Evolutionary conservation across 1,284 basidiomycete genomes (phyloP).

Genomic region (Ustilago bromivora): DNA sequence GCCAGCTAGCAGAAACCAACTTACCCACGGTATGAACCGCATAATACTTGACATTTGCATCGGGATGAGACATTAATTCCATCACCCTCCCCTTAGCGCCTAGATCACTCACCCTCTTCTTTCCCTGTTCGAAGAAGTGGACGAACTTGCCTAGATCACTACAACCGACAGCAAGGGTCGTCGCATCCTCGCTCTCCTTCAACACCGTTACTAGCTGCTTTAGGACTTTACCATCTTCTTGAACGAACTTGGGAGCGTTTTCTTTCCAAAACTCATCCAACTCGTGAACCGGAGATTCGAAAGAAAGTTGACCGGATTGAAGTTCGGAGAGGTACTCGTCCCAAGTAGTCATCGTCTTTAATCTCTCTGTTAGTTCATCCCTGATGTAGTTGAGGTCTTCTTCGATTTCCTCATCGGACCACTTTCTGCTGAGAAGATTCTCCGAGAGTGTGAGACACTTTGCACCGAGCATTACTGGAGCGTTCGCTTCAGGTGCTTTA

Average conservation of each 20-base stretch:
- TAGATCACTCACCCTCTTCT: constrained; percentile 78
- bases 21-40: constrained; percentile 74
- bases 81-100: constrained; percentile 91
- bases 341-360: constrained; percentile 91
- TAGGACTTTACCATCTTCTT: constrained; percentile 92
- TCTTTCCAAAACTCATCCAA: constrained; percentile 98
- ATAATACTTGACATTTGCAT: constrained; percentile 90
- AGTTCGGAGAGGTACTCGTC: constrained; percentile 96
- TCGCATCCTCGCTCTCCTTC: constrained; percentile 43
- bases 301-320: constrained; percentile 87
- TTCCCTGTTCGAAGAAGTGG: constrained; percentile 59
- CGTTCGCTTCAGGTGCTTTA: constrained; percentile 83
- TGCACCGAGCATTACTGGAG: constrained; percentile 91
- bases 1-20: constrained; percentile 65
- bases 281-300: constrained; percentile 90
- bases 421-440: constrained; percentile 86
- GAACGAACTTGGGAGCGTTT: constrained; percentile 84
- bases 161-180: constrained; percentile 63
- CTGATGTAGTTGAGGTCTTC: constrained; percentile 89
- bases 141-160: constrained; percentile 66
- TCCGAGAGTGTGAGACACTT: constrained; percentile 87
- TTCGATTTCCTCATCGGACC: constrained; percentile 87
- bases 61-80: constrained; percentile 90
- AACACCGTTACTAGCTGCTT: constrained; percentile 82
- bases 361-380: constrained; percentile 82